Percentiles rank a stretch among this genome's conserved stretches.
These are phyloP conservation scores for Ophiosphaerella korrae DNA, from an alignment of 2,329 filamentous ascomycete species.

Conservation along the genomic window DNA sequence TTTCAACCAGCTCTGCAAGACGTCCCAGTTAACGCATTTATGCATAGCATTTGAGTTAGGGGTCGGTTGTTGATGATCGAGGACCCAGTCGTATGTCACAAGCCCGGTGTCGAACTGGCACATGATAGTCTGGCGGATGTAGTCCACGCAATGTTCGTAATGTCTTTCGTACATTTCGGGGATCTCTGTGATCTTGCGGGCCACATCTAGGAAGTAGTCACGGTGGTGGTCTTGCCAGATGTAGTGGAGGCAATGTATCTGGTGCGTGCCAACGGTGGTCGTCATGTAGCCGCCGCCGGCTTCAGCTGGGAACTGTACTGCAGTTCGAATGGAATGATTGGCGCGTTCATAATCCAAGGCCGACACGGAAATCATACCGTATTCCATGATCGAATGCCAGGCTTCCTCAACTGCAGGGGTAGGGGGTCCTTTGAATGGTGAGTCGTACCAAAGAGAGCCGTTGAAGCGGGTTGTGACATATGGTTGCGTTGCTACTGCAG, in stretches of 20 bases:
- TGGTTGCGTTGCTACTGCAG: neutral
- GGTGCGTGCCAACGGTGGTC: neutral
- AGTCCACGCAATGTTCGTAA: slow-evolving; percentile 24
- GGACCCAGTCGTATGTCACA: slow-evolving; percentile 19
- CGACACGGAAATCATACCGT: neutral
- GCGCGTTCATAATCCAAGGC: neutral
- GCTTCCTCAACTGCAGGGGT: neutral
- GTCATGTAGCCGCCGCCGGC: neutral
- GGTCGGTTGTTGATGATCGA: slow-evolving; percentile 16
- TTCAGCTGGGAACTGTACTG: neutral
- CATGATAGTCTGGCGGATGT: slow-evolving; percentile 23
- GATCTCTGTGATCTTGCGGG: neutral
- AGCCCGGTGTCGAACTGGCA: slow-evolving; percentile 18
- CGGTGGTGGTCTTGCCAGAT: slow-evolving; percentile 4
- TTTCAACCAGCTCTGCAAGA: neutral
- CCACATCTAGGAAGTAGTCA: neutral
- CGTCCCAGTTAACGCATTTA: slow-evolving; percentile 1
- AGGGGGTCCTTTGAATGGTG: slow-evolving; percentile 3
- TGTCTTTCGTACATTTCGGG: slow-evolving; percentile 3
- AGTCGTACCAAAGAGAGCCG: slow-evolving; percentile 1
- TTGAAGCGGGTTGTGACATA: slow-evolving; percentile 2
- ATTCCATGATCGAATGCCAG: slow-evolving; percentile 2
- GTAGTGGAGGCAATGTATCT: slow-evolving; percentile 3
- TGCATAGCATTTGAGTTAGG: slow-evolving; percentile 1
- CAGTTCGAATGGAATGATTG: neutral